phyloP scores from a whole-genome alignment of 306 rosid genomes.

The Castanea mollissima region DNA sequence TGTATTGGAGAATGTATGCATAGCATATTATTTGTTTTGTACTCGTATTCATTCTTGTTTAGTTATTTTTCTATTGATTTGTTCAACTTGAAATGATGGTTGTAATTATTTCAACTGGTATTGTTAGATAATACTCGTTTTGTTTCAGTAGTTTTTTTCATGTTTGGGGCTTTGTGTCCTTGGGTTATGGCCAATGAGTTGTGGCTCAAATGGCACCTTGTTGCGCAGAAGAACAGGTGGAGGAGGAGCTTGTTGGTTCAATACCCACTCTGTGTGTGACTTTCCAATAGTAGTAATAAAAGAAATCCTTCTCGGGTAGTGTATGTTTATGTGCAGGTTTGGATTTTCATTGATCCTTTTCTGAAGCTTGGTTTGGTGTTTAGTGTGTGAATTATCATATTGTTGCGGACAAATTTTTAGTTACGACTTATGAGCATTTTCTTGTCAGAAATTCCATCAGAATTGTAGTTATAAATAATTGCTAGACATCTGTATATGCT shows the following conservation, averaged over 20 bases:
- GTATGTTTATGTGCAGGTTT: neutral
- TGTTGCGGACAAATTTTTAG: neutral
- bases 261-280: neutral
- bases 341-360: neutral
- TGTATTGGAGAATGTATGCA: neutral
- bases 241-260: neutral
- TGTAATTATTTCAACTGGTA: neutral
- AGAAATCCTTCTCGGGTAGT: neutral
- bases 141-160: neutral
- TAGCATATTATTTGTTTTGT: neutral
- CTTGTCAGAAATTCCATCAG: too few relatives aligned
- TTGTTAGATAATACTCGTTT: neutral
- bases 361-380: neutral
- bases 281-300: neutral
- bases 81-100: neutral
- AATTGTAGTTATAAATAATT: neutral
- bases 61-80: neutral
- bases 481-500: neutral
- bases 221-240: neutral
- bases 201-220: neutral
- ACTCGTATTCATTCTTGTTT: neutral
- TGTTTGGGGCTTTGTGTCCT: neutral
- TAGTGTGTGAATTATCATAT: neutral
- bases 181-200: neutral
- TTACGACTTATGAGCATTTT: too few relatives aligned